These are phyloP conservation scores for Ilyonectria robusta DNA, from an alignment of 2,329 filamentous ascomycete genomes.

Conservation along the genomic window DNA sequence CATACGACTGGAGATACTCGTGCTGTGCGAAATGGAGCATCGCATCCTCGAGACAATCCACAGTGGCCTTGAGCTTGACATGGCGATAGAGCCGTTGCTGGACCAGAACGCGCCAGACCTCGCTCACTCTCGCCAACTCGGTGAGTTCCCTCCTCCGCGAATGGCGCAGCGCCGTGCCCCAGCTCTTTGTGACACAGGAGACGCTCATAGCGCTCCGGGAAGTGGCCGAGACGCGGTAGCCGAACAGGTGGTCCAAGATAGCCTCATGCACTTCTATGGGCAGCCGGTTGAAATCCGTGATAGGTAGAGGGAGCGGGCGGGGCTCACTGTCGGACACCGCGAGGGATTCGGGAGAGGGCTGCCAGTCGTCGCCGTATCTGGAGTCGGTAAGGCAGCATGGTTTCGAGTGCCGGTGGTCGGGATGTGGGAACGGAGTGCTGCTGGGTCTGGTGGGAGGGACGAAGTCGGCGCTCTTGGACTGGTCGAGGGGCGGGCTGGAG, in stretches of 20 bases:
- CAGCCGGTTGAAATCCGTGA: slow-evolving; percentile 63
- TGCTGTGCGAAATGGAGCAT: slow-evolving; percentile 72
- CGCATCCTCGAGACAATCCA: slow-evolving; percentile 72
- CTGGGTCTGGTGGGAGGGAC: slow-evolving; percentile 63
- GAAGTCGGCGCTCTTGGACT: slow-evolving; percentile 57
- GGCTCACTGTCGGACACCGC: slow-evolving; percentile 37
- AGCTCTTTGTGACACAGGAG: slow-evolving; percentile 68
- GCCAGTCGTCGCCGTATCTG: slow-evolving; percentile 41
- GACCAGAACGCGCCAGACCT: slow-evolving; percentile 76
- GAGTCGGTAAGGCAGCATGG: slow-evolving; percentile 47
- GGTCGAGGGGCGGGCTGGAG: slow-evolving; percentile 65
- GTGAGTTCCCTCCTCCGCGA: slow-evolving; percentile 77
- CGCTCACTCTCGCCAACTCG: slow-evolving; percentile 73
- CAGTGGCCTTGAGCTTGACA: slow-evolving; percentile 81
- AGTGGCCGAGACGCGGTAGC: slow-evolving; percentile 74
- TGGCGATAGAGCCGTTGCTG: slow-evolving; percentile 82
- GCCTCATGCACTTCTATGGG: slow-evolving; percentile 81
- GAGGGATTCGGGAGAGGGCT: slow-evolving; percentile 33
- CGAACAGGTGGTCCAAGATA: slow-evolving; percentile 80
- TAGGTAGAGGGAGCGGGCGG: slow-evolving; percentile 33
- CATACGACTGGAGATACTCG: slow-evolving; percentile 72
- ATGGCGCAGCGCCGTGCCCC: slow-evolving; percentile 76
- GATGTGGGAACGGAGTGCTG: slow-evolving; percentile 72
- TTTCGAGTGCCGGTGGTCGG: slow-evolving; percentile 60
- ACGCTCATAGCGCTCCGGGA: slow-evolving; percentile 69